Evolutionary conservation across 1,284 basidiomycete species (phyloP).

Genomic region (Nidula niveotomentosa): DNA sequence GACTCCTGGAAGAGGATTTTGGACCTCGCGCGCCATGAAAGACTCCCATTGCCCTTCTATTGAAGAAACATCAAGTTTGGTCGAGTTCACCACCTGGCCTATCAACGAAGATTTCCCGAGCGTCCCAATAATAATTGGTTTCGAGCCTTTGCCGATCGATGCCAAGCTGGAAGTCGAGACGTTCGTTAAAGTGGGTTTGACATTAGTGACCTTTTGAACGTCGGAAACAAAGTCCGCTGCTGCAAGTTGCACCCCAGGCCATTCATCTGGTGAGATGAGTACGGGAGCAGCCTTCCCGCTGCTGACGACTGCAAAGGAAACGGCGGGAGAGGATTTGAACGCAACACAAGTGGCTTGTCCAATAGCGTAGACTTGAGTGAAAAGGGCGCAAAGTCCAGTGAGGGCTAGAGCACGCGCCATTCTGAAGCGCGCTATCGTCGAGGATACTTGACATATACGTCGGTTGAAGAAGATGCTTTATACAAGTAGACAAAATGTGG

Average conservation of each 20-base stretch:
- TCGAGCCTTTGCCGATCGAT: conserved; percentile 14
- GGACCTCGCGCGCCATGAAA: conserved; percentile 51
- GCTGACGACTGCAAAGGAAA: conserved; percentile 40
- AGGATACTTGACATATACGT: background rate
- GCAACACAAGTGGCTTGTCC: conserved; percentile 38
- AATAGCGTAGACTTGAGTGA: conserved; percentile 23
- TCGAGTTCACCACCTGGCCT: conserved; percentile 49
- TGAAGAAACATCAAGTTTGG: conserved; percentile 52
- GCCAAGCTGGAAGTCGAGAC: conserved; percentile 30
- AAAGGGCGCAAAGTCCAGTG: background rate
- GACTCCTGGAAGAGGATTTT: conserved; percentile 57
- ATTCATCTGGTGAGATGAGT: conserved; percentile 54
- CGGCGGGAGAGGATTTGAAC: conserved; percentile 27
- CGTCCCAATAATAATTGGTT: conserved; percentile 64
- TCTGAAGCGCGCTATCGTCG: background rate
- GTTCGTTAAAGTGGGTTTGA: conserved; percentile 47
- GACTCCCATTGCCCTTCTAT: conserved; percentile 67
- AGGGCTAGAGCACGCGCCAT: conserved; percentile 1
- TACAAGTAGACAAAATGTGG: background rate
- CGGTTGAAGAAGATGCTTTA: background rate
- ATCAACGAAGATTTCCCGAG: conserved; percentile 63
- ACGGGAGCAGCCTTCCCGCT: conserved; percentile 47
- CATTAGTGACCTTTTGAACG: conserved; percentile 58
- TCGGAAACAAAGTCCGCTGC: conserved; percentile 61
- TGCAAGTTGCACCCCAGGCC: conserved; percentile 65